phyloP scores from a whole-genome alignment of 495 filamentous ascomycete genomes.

The Penicilliopsis zonata region DNA sequence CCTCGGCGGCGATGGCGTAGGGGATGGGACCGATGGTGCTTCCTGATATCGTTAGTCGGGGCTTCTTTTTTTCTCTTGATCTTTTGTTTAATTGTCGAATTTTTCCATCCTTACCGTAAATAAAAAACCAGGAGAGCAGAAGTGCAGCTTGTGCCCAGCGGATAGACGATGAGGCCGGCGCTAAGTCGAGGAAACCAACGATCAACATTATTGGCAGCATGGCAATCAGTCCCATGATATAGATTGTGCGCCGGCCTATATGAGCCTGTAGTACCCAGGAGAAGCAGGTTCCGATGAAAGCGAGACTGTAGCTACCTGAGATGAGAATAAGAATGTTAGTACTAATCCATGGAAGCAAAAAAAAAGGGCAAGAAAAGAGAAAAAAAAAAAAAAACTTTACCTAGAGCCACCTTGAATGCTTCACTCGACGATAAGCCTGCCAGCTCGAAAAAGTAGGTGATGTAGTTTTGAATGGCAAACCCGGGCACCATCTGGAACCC shows the following conservation, averaged over 20 bases:
- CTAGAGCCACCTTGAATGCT: too few species aligned
- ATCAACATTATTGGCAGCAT: constrained; percentile 40
- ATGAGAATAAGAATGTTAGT: too few species aligned
- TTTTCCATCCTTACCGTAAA: too few species aligned
- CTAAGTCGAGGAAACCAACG: constrained; percentile 49
- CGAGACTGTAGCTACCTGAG: too few species aligned
- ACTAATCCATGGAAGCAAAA: too few species aligned
- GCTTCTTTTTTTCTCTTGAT: too few species aligned
- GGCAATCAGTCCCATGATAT: constrained; percentile 32
- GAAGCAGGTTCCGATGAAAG: constrained; percentile 15
- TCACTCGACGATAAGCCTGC: constrained; percentile 39
- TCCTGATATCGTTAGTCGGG: too few species aligned
- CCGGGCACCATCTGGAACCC: constrained; percentile 30
- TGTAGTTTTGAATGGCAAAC: constrained; percentile 32
- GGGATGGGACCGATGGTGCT: constrained; percentile 48
- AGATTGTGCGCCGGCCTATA: constrained; percentile 42
- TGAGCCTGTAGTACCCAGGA: constrained; percentile 14
- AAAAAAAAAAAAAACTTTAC: too few species aligned
- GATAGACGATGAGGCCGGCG: constrained; percentile 43
- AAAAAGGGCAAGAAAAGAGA: too few species aligned
- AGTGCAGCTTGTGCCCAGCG: too few species aligned
- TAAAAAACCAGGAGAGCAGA: too few species aligned
- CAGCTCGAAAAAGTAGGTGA: constrained; percentile 53
- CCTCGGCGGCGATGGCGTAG: constrained; percentile 51
- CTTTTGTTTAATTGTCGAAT: too few species aligned